A percentile compares a stretch with the other conserved stretches of the same genome.
Conservation (phyloP, 345 rosid genomes). For the Ceriops tagal region DNA sequence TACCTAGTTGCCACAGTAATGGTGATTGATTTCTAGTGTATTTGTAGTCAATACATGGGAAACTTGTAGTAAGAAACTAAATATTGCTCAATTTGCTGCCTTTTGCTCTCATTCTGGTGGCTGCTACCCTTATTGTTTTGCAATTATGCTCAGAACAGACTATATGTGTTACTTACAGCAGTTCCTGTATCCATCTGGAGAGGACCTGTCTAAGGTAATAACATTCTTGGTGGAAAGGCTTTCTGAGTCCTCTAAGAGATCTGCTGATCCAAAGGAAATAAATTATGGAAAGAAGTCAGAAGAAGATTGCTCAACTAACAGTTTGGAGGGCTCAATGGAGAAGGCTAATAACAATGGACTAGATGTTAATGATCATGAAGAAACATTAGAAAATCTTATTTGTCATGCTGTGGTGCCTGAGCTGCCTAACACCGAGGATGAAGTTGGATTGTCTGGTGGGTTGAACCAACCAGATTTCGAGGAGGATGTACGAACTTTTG, state of each 20-base stretch:
- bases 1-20: background rate
- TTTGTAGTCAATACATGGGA: too few relatives aligned
- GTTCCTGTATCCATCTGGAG: constrained; percentile 77
- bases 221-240: constrained; percentile 72
- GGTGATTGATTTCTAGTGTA: background rate
- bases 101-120: constrained; percentile 13
- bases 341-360: constrained; percentile 30
- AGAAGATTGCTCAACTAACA: constrained; percentile 16
- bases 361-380: constrained; percentile 39
- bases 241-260: constrained; percentile 35
- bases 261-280: constrained; percentile 28
- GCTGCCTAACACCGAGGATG: constrained; percentile 19
- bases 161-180: constrained; percentile 73
- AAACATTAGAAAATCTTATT: constrained; percentile 42
- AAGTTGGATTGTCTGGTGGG: constrained; percentile 12
- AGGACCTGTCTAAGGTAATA: constrained; percentile 56
- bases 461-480: background rate
- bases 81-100: constrained; percentile 1
- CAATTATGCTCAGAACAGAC: constrained; percentile 57
- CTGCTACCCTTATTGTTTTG: constrained; percentile 46
- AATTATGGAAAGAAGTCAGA: constrained; percentile 20
- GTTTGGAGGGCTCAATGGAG: constrained; percentile 14
- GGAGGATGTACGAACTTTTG: background rate
- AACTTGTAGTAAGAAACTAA: background rate
- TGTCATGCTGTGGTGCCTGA: constrained; percentile 31